These are phyloP conservation scores for Solanum bukasovii DNA, from an alignment of 257 asterid species.

Conservation along the genomic window DNA sequence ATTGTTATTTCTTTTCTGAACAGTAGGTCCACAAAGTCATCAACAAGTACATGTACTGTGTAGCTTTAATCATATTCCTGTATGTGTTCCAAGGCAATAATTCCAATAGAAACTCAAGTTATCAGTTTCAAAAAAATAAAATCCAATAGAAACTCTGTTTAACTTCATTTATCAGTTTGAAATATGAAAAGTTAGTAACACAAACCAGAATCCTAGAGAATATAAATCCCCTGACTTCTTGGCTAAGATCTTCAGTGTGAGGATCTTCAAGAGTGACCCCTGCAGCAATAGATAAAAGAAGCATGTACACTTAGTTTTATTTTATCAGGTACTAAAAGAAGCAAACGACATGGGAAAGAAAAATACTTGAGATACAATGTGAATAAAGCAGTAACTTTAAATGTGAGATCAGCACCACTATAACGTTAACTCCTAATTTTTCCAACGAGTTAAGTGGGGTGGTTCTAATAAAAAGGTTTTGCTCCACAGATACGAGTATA, in stretches of 20 bases:
- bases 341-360: background rate
- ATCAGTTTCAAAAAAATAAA: background rate
- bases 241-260: constrained; percentile 95
- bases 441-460: background rate
- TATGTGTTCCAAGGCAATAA: background rate
- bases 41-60: background rate
- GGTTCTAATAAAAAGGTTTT: background rate
- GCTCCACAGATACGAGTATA: background rate
- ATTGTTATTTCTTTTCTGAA: background rate
- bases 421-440: background rate
- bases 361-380: background rate
- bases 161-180: background rate
- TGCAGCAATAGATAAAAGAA: constrained; percentile 19
- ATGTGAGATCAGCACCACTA: background rate
- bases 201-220: constrained; percentile 85
- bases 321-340: background rate
- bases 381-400: background rate
- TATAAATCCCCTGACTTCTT: constrained; percentile 93
- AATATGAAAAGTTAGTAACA: background rate
- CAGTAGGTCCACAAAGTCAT: background rate
- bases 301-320: background rate
- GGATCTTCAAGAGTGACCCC: constrained; percentile 99
- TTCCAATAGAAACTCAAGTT: background rate
- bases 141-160: background rate
- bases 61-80: background rate